Base-by-base conservation (phyloP, 208 protist species). In the Histomonas meleagridis region DNA sequence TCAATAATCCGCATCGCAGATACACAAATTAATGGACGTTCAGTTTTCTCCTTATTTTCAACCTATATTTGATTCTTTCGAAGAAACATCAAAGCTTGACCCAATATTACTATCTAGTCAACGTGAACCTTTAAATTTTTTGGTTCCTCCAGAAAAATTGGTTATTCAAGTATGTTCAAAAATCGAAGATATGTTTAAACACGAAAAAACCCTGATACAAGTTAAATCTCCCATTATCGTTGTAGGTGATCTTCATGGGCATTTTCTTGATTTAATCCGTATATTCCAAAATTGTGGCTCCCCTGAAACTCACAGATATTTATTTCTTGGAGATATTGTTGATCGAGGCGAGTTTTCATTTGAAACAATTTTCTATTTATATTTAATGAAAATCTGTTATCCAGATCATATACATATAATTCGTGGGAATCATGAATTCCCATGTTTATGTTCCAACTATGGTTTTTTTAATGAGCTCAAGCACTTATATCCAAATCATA, bases 181-280 rank as follows among this genome's bases (percentile, higher is more conserved):
- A 72, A 32, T 72, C 40, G 16, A 16, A 43, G 14, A 51, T 28
- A 79, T 86, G 2, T 86, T 86, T 32, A 32, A 86, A 35, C n/a
- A 32, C 9, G 70, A 79, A 51, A 4, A 46, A 79, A 79, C 9
- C 23, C 49, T 79, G 28, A 9, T 79, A 3, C 4, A 48, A 46
- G 4, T 79, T 18, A 1, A 35, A n/a, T 51, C 70, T n/a, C 70
- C 70, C 5, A 79, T 79, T 14, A 49, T 43, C 18, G 21, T 79
- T 79, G 70, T 79, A 16, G 70, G 70, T 79, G 70, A 79, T 79
- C 38, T 79, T 46, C 70, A 79, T 51, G 70, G 70, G 46, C n/a
- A 79, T 51, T 46, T 79, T 23, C 14, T 79, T 23, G 70, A 79
- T 51, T 51, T 79, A 46, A 23, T 79, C 10, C n/a, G 38, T 46